These are phyloP conservation scores for Zalaria sp. DNA, from an alignment of 2,329 filamentous ascomycete genomes.

Conservation along the genomic window DNA sequence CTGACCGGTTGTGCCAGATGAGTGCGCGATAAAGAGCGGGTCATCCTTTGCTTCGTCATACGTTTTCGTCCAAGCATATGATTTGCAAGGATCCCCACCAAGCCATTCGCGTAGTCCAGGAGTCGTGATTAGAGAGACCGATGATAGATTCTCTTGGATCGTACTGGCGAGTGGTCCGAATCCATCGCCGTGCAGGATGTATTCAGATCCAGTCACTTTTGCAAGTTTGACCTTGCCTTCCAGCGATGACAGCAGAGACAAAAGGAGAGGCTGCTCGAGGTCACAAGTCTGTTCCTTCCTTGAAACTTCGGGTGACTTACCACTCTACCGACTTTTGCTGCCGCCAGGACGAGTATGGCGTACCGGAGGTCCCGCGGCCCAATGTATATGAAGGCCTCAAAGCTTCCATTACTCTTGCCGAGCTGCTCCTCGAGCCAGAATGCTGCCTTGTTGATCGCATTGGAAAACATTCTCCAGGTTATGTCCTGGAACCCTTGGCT, in stretches of 20 bases:
- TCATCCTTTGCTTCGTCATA: slow-evolving; percentile 1
- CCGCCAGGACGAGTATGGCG: slow-evolving; percentile 1
- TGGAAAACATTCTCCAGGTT: background rate
- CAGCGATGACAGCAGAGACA: slow-evolving; percentile 3
- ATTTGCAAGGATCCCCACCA: too few species aligned
- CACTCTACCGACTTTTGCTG: slow-evolving; percentile 4
- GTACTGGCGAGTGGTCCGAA: background rate
- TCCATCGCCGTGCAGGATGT: slow-evolving; percentile 1
- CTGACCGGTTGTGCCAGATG: slow-evolving; percentile 4
- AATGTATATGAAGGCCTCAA: slow-evolving; percentile 3
- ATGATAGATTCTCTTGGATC: background rate
- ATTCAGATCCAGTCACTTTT: background rate
- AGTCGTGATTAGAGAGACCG: background rate
- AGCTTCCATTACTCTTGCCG: slow-evolving; percentile 1
- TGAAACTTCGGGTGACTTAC: too few species aligned
- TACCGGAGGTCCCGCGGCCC: slow-evolving; percentile 4
- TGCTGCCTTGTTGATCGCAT: slow-evolving; percentile 2
- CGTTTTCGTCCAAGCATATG: background rate
- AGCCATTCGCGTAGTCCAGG: background rate
- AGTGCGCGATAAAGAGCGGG: slow-evolving; percentile 4
- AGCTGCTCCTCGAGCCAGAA: slow-evolving; percentile 3
- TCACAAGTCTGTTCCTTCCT: too few species aligned
- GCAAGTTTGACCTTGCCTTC: slow-evolving; percentile 1
- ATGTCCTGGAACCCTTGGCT: slow-evolving; percentile 1
- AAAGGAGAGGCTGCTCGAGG: background rate